Evolutionary conservation across 495 filamentous ascomycete genomes (phyloP).

Genomic region (Amniculicola lignicola): DNA sequence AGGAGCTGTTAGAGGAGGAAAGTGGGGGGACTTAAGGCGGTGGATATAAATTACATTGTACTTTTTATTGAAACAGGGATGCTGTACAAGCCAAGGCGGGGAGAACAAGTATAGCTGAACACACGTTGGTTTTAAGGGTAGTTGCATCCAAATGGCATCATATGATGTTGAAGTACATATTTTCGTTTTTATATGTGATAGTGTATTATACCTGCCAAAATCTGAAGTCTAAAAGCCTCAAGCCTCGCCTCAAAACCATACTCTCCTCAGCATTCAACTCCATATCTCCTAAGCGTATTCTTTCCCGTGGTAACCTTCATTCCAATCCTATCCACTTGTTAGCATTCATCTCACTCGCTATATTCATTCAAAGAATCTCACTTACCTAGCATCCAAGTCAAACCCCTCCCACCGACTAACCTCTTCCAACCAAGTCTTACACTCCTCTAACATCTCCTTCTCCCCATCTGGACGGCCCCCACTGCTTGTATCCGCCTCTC

Average conservation of each 20-base stretch:
- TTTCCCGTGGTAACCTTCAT: conserved; percentile 78
- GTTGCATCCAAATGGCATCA: too few relatives aligned
- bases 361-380: neutral
- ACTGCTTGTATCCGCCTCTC: conserved; percentile 52
- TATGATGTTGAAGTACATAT: too few relatives aligned
- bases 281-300: conserved; percentile 68
- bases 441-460: conserved; percentile 58
- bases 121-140: too few relatives aligned
- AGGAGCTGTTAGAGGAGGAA: conserved; percentile 11
- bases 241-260: too few relatives aligned
- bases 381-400: conserved; percentile 71
- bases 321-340: conserved; percentile 51
- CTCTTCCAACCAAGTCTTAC: conserved; percentile 70
- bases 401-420: conserved; percentile 80
- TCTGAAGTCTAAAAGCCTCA: too few relatives aligned
- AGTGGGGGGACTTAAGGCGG: too few relatives aligned
- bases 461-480: conserved; percentile 45
- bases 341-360: conserved; percentile 1
- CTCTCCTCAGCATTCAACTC: conserved; percentile 26
- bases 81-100: too few relatives aligned
- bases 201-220: too few relatives aligned
- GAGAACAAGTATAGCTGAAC: too few relatives aligned
- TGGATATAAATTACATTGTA: too few relatives aligned
- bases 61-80: too few relatives aligned
- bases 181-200: too few relatives aligned